Conservation (phyloP, 192 early-diverging fungal species). For the Diversispora eburnea region DNA sequence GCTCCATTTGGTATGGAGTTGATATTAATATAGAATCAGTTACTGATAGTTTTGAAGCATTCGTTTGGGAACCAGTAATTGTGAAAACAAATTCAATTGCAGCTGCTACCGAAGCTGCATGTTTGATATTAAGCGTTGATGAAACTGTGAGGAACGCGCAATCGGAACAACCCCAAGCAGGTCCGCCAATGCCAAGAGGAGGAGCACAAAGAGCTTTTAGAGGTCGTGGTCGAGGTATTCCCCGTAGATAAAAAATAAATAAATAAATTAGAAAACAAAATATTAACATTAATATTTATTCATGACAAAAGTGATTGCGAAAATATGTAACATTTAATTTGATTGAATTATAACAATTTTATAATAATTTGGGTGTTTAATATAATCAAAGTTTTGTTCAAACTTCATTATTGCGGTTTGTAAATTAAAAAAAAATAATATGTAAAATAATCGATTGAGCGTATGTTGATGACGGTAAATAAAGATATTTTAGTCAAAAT, state of each 20-base stretch:
- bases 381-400: no score
- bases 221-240: slow-evolving; percentile 66
- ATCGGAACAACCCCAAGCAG: slow-evolving; percentile 70
- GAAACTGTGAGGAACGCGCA: slow-evolving; percentile 94
- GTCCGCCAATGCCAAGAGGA: slow-evolving; percentile 47
- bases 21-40: slow-evolving; percentile 87
- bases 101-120: slow-evolving; percentile 93
- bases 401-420: no score
- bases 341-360: no score
- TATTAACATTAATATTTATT: background rate
- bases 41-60: slow-evolving; percentile 84
- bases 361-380: no score
- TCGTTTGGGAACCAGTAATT: slow-evolving; percentile 98
- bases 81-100: slow-evolving; percentile 97
- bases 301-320: background rate
- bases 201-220: slow-evolving; percentile 50
- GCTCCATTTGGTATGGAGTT: slow-evolving; percentile 85
- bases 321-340: no score
- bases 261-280: background rate
- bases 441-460: no score
- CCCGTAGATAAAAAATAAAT: slow-evolving; percentile 46
- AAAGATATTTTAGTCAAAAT: no score
- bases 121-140: slow-evolving; percentile 92
- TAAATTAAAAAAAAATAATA: no score
- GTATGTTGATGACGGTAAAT: no score